phyloP scores from a whole-genome alignment of 345 rosid species.

The Populus simonii region DNA sequence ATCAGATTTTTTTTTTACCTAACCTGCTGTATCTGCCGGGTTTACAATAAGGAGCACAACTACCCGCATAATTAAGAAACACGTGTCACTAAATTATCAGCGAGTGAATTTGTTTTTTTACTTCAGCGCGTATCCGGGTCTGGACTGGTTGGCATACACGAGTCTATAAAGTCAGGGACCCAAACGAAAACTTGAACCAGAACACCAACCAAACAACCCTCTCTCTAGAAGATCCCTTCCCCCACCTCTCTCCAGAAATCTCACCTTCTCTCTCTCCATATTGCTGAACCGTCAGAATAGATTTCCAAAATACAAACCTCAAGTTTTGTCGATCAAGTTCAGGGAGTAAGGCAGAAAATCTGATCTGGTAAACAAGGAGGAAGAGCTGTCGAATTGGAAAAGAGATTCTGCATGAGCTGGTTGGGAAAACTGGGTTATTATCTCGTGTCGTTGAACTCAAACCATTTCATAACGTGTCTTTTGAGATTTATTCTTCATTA shows the following conservation, averaged over 20 bases:
- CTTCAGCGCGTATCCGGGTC: neutral
- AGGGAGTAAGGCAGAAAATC: neutral
- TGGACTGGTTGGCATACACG: neutral
- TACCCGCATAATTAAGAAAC: neutral
- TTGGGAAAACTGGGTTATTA: conserved; percentile 63
- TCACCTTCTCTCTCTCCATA: neutral
- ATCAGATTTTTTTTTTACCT: no score
- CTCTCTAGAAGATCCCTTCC: neutral
- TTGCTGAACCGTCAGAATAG: neutral
- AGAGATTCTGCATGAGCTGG: conserved; percentile 87
- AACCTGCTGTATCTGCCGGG: no score
- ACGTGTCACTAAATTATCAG: neutral
- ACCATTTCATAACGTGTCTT: conserved; percentile 74
- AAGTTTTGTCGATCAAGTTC: neutral
- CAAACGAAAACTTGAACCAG: neutral
- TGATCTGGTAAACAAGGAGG: neutral
- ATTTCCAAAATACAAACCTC: neutral
- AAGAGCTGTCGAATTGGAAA: conserved; percentile 16
- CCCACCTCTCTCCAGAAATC: neutral
- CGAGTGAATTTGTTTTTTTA: neutral
- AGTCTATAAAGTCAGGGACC: neutral
- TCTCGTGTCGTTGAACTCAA: conserved; percentile 50
- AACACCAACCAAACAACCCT: neutral
- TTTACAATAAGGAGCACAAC: no score
- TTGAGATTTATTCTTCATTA: conserved; percentile 73